Evolutionary conservation across 2,329 filamentous ascomycete genomes (phyloP), one percentile per base, ranked within the genome.

Genomic region (Colletotrichum liaoningense): DNA sequence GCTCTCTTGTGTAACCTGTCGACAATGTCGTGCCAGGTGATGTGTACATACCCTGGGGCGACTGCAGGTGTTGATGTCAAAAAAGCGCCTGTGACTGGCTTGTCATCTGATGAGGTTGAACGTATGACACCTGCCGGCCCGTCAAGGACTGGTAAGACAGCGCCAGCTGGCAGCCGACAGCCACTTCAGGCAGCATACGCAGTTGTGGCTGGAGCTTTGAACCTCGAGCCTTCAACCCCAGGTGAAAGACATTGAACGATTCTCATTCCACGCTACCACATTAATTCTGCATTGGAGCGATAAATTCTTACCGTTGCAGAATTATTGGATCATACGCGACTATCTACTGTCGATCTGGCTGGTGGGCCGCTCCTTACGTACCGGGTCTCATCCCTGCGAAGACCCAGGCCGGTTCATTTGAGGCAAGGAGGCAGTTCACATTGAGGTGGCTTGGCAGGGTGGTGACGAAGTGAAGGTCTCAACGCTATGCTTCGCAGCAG

Each of bases 151-250:
- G 42, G 8, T 1, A 49, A 22, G 16, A 22, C 19, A 22, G 4
- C 19, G 19, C 42, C 42, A 49, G 8, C 42, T 49, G 42, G 42
- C 42, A 22, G 3, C n/a, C 59, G 42, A 22, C 33, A 59, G 70
- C 66, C 66, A 73, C 54, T 57, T 49, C 5, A 73, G 67, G 67
- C 71, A 66, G 42, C 62, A 71, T 62, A 57, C 49, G 56, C 33
- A 33, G 7, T 5, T 22, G 66, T 69, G 66, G 59, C 70, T 65
- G 56, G 26, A 70, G 67, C 67, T 38, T 73, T 54, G 19, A 70
- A 66, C 55, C 19, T 65, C 12, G 46, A 55, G 56, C 57, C 55
- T 66, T 71, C 71, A 71, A 46, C 55, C 26, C 26, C 67, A 66
- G 42, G 54, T 57, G n/a, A 69, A 71, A 49, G 60, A 54, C 57